Base-by-base conservation (phyloP, 805 yeast species). In the Kurtzmaniella cleridarum region DNA sequence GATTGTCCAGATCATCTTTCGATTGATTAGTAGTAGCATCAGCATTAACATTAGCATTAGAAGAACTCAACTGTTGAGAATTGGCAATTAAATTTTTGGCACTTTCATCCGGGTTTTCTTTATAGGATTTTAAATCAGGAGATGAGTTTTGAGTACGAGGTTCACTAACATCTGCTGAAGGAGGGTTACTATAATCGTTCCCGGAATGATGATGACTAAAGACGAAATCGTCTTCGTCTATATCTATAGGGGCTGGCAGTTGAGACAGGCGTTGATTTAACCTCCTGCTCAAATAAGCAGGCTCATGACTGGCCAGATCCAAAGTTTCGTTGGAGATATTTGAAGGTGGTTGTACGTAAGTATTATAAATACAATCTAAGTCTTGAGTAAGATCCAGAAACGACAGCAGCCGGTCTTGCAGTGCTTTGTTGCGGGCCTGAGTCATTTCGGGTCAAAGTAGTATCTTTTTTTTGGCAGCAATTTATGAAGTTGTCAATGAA, bases 261-360 rank as follows among this genome's bases (percentile, higher is more conserved):
- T 5, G 24, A 8, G 24, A 20, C 24, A 20, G 24, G 24, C 8
- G 24, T 5, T 20, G 24, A 8, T 20, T 20, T 8, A 20, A 20
- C 8, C 24, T 20, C 24, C 24, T 20, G 24, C 24, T 20, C 24
- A 20, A 20, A 20, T 20, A 20, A 49, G 3, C 33, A 6, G 43
- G 52, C 30, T 41, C 47, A 41, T 55, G 38, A 11, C 37, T 36
- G 23, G 50, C 48, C 12, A 62, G 53, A 39, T 60, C 66, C 16
- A 61, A 49, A 3, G 65, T 54, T 12, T 59, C 64, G 12, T 41
- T 44, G 34, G 62, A 53, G 12, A 41, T 48, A 24, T 48, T 41
- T 27, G 33, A 32, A 5, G 33, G 29, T 27, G 24, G 28, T 8
- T 17, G 16, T 15, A 16, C 35, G 32, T 43, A 36, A 11, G 41